These are phyloP conservation scores for Phytophthora europaea DNA, from an alignment of 352 stramenopile genomes.

Conservation along the genomic window DNA sequence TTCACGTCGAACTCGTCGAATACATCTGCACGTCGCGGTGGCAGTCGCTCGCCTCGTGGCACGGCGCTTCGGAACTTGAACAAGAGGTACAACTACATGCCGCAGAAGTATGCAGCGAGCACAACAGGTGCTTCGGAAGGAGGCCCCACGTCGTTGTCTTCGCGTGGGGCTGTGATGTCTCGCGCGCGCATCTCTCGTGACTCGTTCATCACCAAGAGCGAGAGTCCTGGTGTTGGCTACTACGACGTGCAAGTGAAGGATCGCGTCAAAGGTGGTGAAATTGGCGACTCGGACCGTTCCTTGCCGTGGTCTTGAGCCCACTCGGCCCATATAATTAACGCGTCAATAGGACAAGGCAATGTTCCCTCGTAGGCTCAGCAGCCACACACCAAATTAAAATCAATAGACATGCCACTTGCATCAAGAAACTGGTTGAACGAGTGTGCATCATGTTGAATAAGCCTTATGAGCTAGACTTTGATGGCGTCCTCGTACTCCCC, in stretches of 20 bases:
- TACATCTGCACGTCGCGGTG: constrained; percentile 36
- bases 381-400: constrained; percentile 21
- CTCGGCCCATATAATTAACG: constrained; percentile 24
- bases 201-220: constrained; percentile 78
- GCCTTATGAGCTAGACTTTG: constrained; percentile 7
- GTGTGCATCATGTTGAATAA: constrained; percentile 13
- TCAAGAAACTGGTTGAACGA: constrained; percentile 6
- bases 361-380: constrained; percentile 9
- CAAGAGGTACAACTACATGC: constrained; percentile 79
- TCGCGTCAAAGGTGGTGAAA: constrained; percentile 78
- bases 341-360: constrained; percentile 21
- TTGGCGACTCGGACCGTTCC: constrained; percentile 77
- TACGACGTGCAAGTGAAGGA: constrained; percentile 80
- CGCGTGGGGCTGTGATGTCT: constrained; percentile 75
- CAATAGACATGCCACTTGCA: constrained; percentile 22
- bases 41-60: constrained; percentile 44
- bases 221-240: constrained; percentile 78
- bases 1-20: constrained; percentile 63
- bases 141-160: constrained; percentile 69
- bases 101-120: constrained; percentile 60
- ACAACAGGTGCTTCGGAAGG: constrained; percentile 41
- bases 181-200: constrained; percentile 68
- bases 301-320: constrained; percentile 64
- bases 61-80: constrained; percentile 62
- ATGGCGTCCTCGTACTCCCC: constrained; percentile 7